Evolutionary conservation across 2,329 filamentous ascomycete species (phyloP).

Genomic region (Fusarium albidum): DNA sequence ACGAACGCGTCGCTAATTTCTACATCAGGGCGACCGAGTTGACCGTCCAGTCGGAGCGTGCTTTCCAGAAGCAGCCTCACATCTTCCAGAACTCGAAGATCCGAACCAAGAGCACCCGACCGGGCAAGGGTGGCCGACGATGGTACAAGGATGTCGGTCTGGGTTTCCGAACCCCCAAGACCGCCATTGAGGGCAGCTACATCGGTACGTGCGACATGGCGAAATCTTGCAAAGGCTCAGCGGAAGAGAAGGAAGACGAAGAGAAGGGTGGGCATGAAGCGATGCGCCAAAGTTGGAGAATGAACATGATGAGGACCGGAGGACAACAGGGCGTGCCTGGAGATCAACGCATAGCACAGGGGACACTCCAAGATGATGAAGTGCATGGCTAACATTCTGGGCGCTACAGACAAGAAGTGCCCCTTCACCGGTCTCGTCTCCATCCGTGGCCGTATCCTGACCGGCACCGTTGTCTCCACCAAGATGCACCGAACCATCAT

Average conservation of each 20-base stretch:
- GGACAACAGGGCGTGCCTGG: neutral
- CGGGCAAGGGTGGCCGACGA: conserved; percentile 93
- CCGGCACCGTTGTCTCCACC: conserved; percentile 98
- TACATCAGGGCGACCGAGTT: conserved; percentile 92
- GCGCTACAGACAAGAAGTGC: conserved; percentile 95
- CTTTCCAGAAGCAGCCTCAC: conserved; percentile 99
- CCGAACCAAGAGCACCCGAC: conserved; percentile 83
- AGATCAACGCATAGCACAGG: neutral
- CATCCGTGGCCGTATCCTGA: conserved; percentile 99
- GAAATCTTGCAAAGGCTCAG: conserved; percentile 7
- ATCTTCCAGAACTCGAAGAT: conserved; percentile 99
- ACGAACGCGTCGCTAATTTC: conserved; percentile 43
- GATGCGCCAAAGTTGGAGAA: neutral
- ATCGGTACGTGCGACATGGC: conserved; percentile 79
- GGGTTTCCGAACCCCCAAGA: conserved; percentile 98
- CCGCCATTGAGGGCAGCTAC: conserved; percentile 97
- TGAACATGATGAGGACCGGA: neutral
- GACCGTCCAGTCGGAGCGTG: conserved; percentile 99
- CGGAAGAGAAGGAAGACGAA: neutral
- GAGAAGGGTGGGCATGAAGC: conserved; percentile 10
- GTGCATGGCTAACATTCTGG: conserved; percentile 38
- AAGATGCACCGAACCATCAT: conserved; percentile 99
- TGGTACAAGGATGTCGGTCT: conserved; percentile 99
- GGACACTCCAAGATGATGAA: conserved; percentile 3
- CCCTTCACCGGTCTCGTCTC: conserved; percentile 99